Percentiles rank a stretch among this genome's conserved stretches.
These are phyloP conservation scores for Diaporthe eres DNA, from an alignment of 2,329 filamentous ascomycete species.

Conservation along the genomic window DNA sequence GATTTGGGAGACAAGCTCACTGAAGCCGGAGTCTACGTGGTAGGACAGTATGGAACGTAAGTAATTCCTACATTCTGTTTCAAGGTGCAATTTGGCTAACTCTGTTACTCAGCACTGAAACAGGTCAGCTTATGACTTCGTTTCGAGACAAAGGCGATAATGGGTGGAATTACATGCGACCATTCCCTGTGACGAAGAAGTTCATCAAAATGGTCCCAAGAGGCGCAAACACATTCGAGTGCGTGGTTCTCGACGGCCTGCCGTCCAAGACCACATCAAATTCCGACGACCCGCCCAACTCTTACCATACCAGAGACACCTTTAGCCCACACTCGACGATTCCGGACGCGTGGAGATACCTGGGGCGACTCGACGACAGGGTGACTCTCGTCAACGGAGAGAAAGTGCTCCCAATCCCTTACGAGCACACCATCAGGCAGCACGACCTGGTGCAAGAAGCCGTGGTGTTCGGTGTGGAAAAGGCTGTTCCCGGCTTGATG, in stretches of 20 bases:
- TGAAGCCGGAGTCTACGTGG: slow-evolving; percentile 62
- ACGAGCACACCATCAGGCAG: slow-evolving; percentile 68
- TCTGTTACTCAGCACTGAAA: slow-evolving; percentile 62
- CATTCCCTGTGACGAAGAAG: slow-evolving; percentile 54
- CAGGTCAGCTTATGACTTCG: slow-evolving; percentile 70
- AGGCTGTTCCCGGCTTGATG: slow-evolving; percentile 65
- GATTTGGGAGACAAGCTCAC: slow-evolving; percentile 65
- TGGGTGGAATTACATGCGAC: slow-evolving; percentile 69
- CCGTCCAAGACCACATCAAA: slow-evolving; percentile 52
- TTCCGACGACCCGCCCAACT: slow-evolving; percentile 59
- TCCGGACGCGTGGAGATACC: slow-evolving; percentile 60
- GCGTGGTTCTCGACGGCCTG: slow-evolving; percentile 50
- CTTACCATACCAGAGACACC: slow-evolving; percentile 60
- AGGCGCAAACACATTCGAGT: slow-evolving; percentile 51
- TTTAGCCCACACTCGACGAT: slow-evolving; percentile 59
- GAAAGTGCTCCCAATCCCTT: slow-evolving; percentile 61
- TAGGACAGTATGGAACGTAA: slow-evolving; percentile 64
- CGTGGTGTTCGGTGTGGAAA: slow-evolving; percentile 69
- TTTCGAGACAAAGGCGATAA: slow-evolving; percentile 63
- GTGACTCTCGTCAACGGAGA: slow-evolving; percentile 63
- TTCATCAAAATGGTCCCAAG: slow-evolving; percentile 56
- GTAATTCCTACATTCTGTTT: slow-evolving; percentile 42
- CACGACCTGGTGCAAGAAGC: slow-evolving; percentile 67
- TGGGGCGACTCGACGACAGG: slow-evolving; percentile 60
- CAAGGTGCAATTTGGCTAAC: background rate